phyloP scores from a whole-genome alignment of 176 grass and related monocot genomes.

The Leersia perrieri region DNA sequence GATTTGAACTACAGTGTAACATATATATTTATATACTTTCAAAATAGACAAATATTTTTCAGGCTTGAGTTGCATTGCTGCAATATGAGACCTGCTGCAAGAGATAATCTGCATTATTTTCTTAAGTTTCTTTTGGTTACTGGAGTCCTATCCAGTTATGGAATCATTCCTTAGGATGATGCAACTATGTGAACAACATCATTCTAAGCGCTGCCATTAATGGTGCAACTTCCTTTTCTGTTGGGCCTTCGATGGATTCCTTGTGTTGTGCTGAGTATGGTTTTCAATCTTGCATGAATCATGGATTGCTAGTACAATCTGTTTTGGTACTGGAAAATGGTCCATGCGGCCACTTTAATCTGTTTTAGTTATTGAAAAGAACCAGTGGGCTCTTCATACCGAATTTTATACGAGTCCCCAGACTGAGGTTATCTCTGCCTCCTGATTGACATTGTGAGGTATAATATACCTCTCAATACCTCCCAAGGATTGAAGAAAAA shows the following conservation, averaged over 20 bases:
- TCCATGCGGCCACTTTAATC: too few relatives aligned
- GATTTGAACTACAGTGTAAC: not conserved
- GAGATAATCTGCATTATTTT: not conserved
- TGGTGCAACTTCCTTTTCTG: not conserved
- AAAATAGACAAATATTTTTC: not conserved
- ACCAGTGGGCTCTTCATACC: too few relatives aligned
- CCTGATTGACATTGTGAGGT: too few relatives aligned
- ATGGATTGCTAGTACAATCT: slow-evolving; percentile 1
- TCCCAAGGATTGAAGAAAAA: too few relatives aligned
- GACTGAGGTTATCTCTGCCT: too few relatives aligned
- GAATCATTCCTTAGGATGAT: not conserved
- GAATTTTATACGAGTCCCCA: too few relatives aligned
- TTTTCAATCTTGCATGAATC: not conserved
- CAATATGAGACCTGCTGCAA: not conserved
- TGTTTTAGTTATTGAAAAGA: too few relatives aligned
- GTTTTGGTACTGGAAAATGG: not conserved
- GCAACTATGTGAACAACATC: not conserved
- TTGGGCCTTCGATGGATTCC: not conserved
- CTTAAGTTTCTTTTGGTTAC: not conserved
- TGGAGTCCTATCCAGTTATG: not conserved
- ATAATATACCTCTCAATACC: too few relatives aligned
- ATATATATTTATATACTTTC: not conserved
- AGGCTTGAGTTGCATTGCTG: not conserved
- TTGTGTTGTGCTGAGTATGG: not conserved
- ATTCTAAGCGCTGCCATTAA: not conserved